phyloP scores from a whole-genome alignment of 2,329 filamentous ascomycete species.

The Apiospora rasikravindrae region DNA sequence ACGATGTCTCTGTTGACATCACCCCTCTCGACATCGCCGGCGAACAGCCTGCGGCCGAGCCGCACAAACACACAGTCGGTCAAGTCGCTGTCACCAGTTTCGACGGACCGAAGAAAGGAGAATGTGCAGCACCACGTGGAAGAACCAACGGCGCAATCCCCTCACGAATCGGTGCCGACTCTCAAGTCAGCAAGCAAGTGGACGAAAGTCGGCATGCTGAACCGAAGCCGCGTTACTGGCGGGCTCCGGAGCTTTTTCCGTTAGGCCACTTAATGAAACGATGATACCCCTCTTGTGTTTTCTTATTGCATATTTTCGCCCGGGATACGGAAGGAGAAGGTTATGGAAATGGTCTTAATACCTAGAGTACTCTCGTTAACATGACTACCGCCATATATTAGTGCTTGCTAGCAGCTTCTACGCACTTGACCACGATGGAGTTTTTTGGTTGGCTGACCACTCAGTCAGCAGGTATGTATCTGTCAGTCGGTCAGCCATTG shows the following conservation, averaged over 20 bases:
- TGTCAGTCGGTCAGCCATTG: not conserved
- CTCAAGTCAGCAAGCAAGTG: constrained; percentile 42
- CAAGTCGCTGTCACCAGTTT: constrained; percentile 31
- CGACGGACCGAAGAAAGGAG: constrained; percentile 34
- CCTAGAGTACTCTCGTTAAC: not conserved
- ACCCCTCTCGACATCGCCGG: constrained; percentile 30
- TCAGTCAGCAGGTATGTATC: not conserved
- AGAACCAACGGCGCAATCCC: constrained; percentile 24
- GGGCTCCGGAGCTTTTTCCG: constrained; percentile 53
- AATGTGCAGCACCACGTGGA: constrained; percentile 31
- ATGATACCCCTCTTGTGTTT: not conserved
- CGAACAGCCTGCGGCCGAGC: constrained; percentile 27
- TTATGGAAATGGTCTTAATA: not conserved
- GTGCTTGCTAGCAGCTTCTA: not conserved
- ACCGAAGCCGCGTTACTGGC: constrained; percentile 45
- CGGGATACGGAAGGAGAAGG: constrained; percentile 1
- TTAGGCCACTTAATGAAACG: constrained; percentile 31
- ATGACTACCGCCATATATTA: not conserved
- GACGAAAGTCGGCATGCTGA: constrained; percentile 43
- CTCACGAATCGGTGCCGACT: constrained; percentile 31
- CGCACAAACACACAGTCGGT: constrained; percentile 26
- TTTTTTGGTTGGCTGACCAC: not conserved
- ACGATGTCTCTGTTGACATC: constrained; percentile 23
- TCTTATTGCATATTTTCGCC: not conserved
- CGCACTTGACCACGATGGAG: not conserved